phyloP scores from a whole-genome alignment of 257 asterid genomes.

The Lithospermum erythrorhizon region DNA sequence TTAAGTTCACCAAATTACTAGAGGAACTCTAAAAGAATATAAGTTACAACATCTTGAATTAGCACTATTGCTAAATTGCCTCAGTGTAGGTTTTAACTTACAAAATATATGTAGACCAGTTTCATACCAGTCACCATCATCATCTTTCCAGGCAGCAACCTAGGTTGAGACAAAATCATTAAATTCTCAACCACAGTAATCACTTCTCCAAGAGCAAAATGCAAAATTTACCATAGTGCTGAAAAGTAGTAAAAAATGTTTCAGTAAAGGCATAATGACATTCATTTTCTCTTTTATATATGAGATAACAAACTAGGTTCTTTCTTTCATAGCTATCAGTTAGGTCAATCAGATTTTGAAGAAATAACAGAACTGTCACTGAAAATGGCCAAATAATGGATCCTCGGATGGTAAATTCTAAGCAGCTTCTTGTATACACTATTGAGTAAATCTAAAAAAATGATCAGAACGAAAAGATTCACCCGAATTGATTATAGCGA shows the following conservation, averaged over 20 bases:
- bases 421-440: neutral
- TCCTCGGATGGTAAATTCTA: no score
- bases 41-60: no score
- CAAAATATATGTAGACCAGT: constrained; percentile 94
- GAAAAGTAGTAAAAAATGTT: no score
- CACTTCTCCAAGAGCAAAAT: neutral
- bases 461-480: neutral
- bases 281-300: no score
- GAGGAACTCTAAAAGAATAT: no score
- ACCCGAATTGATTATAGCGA: neutral
- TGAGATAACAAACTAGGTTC: no score
- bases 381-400: no score
- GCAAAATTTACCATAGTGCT: neutral
- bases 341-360: neutral
- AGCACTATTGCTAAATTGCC: neutral
- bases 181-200: neutral
- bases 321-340: neutral
- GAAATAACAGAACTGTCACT: neutral
- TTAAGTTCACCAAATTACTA: no score
- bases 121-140: constrained; percentile 96
- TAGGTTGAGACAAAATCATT: constrained; percentile 17
- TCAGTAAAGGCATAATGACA: neutral
- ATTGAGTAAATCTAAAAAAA: no score
- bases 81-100: constrained; percentile 28
- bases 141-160: constrained; percentile 98